Evolutionary conservation across 441 rosid genomes (phyloP).

Genomic region (Omphalea diandra): DNA sequence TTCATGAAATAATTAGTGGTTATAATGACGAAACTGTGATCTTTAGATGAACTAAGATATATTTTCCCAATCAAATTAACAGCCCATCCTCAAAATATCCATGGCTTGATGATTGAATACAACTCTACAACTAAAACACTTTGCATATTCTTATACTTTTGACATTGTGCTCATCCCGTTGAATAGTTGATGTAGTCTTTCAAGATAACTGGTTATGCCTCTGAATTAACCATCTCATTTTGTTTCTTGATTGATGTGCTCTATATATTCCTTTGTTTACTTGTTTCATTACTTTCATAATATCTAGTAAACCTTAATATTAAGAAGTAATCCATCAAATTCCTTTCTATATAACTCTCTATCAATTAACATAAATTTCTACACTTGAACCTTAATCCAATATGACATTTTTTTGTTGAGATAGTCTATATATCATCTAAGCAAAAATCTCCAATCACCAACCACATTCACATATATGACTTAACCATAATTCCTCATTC

Average conservation of each 20-base stretch:
- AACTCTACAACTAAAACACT: background rate
- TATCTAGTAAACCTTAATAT: background rate
- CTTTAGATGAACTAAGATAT: background rate
- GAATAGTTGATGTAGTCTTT: background rate
- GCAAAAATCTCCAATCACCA: background rate
- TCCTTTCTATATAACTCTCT: background rate
- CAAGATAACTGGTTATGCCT: background rate
- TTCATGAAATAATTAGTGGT: background rate
- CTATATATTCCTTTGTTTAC: background rate
- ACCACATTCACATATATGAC: no score
- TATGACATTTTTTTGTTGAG: no score
- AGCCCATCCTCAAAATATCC: background rate
- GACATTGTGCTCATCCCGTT: background rate
- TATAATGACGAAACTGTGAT: background rate
- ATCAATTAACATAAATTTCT: background rate
- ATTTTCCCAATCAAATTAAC: background rate
- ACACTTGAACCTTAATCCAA: background rate
- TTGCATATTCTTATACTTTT: background rate
- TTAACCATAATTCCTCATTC: background rate
- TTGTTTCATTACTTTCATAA: background rate
- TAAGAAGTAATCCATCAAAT: background rate
- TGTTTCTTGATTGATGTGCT: background rate
- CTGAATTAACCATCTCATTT: constrained; percentile 9
- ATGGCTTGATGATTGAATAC: background rate
- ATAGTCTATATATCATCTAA: background rate